A percentile compares a stretch with the other conserved stretches of the same genome.
Evolutionary conservation across 306 rosid species (phyloP).

Genomic region (Medicago arabica): DNA sequence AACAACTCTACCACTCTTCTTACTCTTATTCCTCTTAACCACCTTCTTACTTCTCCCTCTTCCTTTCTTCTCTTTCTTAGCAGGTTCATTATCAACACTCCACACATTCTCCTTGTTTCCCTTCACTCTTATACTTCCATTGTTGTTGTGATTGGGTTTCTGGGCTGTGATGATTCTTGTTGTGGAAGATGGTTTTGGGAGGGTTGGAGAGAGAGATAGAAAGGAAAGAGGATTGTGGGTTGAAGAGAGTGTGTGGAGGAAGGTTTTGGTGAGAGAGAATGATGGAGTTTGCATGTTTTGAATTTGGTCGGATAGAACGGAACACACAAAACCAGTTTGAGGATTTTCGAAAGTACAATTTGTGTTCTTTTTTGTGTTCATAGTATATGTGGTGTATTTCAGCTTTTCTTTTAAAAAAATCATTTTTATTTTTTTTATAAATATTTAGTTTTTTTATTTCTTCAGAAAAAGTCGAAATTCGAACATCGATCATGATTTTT

Average conservation of each 20-base stretch:
- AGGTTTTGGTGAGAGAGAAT: slow-evolving; percentile 40
- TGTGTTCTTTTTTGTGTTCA: no score
- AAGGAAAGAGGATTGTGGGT: slow-evolving; percentile 48
- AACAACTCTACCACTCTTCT: slow-evolving; percentile 54
- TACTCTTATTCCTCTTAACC: slow-evolving; percentile 52
- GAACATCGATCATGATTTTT: no score
- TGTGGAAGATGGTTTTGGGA: slow-evolving; percentile 47
- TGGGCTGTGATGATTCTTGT: slow-evolving; percentile 46
- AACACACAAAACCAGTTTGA: neutral
- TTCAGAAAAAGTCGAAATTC: no score
- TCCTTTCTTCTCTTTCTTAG: slow-evolving; percentile 49
- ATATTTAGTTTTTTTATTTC: no score
- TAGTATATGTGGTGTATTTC: no score
- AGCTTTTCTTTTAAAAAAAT: no score
- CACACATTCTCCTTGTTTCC: slow-evolving; percentile 85
- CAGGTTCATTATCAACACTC: slow-evolving; percentile 83
- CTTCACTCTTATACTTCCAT: slow-evolving; percentile 41
- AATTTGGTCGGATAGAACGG: neutral
- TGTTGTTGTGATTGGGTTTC: slow-evolving; percentile 39
- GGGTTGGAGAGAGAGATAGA: slow-evolving; percentile 40
- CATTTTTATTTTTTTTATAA: no score
- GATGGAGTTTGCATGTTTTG: slow-evolving; percentile 60
- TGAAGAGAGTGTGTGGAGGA: slow-evolving; percentile 49
- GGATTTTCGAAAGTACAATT: neutral
- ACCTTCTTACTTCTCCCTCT: slow-evolving; percentile 53